Conservation (phyloP, 768 basidiomycete species). For the Termitomyces sp. region DNA sequence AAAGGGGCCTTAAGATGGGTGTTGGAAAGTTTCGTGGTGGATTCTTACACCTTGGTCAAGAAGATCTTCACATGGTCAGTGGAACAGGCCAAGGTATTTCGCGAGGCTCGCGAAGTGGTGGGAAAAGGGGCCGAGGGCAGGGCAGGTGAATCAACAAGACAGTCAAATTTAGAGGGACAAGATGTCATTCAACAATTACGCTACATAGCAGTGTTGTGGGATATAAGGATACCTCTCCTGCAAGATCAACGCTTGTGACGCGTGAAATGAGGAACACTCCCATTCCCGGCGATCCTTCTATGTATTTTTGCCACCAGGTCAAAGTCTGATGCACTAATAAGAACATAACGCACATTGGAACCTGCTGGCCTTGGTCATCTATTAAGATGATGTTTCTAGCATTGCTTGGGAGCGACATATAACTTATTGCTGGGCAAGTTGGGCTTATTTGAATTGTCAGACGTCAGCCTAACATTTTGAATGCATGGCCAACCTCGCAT, state of each 20-base stretch:
- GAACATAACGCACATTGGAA: no score
- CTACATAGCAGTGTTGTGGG: neutral
- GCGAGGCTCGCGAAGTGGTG: slow-evolving; percentile 19
- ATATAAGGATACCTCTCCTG: neutral
- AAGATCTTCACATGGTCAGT: slow-evolving; percentile 50
- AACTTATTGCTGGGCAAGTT: no score
- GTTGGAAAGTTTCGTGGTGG: slow-evolving; percentile 76
- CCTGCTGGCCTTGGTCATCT: no score
- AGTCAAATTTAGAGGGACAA: neutral
- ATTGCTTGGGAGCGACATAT: no score
- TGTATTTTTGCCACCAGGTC: neutral
- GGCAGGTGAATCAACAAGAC: neutral
- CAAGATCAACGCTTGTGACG: neutral
- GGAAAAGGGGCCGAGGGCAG: slow-evolving; percentile 22
- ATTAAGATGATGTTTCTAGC: no score
- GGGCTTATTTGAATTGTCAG: no score
- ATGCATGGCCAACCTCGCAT: no score
- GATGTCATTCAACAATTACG: neutral
- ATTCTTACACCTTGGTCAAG: slow-evolving; percentile 58
- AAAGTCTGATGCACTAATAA: no score
- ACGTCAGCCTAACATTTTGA: no score
- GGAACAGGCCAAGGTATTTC: slow-evolving; percentile 24
- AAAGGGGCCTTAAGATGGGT: slow-evolving; percentile 73
- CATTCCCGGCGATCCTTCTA: slow-evolving; percentile 7
- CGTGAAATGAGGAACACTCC: neutral